Evolutionary conservation across 2,329 filamentous ascomycete species (phyloP).

Genomic region (Fusarium denticulatum): DNA sequence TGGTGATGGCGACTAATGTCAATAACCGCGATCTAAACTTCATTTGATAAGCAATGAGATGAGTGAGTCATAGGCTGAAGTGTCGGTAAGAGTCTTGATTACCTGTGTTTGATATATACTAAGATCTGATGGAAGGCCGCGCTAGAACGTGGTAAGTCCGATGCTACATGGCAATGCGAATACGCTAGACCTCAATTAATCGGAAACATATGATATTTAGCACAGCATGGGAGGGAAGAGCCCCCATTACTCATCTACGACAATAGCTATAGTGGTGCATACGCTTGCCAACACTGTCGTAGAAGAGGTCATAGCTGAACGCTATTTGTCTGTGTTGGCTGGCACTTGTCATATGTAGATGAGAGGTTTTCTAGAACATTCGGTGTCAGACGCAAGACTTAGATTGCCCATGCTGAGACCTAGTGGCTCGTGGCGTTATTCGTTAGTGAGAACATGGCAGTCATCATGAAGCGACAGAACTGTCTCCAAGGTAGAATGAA

Average conservation of each 20-base stretch:
- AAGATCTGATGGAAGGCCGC: neutral
- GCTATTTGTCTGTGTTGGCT: too few species aligned
- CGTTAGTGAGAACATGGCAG: neutral
- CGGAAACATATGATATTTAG: neutral
- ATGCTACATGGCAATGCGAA: neutral
- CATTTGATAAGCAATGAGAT: neutral
- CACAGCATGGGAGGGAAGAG: accelerated
- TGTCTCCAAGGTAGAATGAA: neutral
- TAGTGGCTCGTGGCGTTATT: neutral
- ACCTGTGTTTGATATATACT: too few species aligned
- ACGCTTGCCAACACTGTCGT: neutral
- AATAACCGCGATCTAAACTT: neutral
- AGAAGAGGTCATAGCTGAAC: neutral
- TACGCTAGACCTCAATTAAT: neutral
- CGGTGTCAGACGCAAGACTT: neutral
- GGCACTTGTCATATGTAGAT: neutral
- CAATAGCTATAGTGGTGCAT: neutral
- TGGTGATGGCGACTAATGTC: neutral
- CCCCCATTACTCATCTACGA: neutral
- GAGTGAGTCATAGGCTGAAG: neutral
- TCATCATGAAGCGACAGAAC: neutral
- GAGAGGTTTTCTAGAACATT: neutral
- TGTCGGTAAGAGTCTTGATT: too few species aligned
- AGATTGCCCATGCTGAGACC: neutral
- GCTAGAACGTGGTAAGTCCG: neutral